phyloP scores from a whole-genome alignment of 108 stramenopile species.

The Cylindrotheca closterium region DNA sequence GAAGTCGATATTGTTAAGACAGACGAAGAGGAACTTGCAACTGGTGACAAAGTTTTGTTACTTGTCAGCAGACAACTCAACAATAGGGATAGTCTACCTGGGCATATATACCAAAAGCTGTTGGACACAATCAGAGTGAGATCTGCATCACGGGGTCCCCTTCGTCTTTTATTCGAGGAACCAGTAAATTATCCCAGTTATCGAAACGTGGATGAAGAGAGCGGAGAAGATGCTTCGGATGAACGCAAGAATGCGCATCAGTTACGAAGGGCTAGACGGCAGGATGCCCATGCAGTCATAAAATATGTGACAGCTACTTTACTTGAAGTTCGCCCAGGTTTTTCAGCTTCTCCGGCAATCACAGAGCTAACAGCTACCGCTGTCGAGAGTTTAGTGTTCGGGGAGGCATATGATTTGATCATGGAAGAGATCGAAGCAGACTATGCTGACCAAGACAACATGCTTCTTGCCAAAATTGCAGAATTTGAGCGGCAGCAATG shows the following conservation, averaged over 20 bases:
- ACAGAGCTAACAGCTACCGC: slow-evolving; percentile 75
- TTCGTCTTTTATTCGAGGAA: background rate
- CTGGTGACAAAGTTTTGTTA: slow-evolving; percentile 74
- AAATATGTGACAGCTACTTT: slow-evolving; percentile 86
- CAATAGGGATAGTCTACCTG: slow-evolving; percentile 78
- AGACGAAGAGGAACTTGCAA: slow-evolving; percentile 68
- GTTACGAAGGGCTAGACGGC: slow-evolving; percentile 41
- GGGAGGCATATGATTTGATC: slow-evolving; percentile 69
- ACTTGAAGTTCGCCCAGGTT: slow-evolving; percentile 71
- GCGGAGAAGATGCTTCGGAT: background rate
- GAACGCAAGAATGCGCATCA: background rate
- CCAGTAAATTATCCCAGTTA: background rate
- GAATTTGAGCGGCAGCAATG: slow-evolving; percentile 22
- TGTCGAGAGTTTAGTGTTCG: slow-evolving; percentile 81
- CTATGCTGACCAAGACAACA: slow-evolving; percentile 32
- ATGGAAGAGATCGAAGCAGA: slow-evolving; percentile 60
- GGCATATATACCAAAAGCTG: slow-evolving; percentile 73
- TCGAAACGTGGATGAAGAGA: background rate
- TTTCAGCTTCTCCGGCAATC: slow-evolving; percentile 59
- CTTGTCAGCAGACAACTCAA: slow-evolving; percentile 73
- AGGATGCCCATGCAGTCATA: slow-evolving; percentile 81
- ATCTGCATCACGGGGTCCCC: background rate
- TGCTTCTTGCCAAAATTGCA: slow-evolving; percentile 44
- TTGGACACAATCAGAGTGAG: slow-evolving; percentile 53
- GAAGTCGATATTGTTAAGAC: slow-evolving; percentile 76